These are phyloP conservation scores for Penicillium arizonense DNA, from an alignment of 495 filamentous ascomycete species.

Conservation along the genomic window DNA sequence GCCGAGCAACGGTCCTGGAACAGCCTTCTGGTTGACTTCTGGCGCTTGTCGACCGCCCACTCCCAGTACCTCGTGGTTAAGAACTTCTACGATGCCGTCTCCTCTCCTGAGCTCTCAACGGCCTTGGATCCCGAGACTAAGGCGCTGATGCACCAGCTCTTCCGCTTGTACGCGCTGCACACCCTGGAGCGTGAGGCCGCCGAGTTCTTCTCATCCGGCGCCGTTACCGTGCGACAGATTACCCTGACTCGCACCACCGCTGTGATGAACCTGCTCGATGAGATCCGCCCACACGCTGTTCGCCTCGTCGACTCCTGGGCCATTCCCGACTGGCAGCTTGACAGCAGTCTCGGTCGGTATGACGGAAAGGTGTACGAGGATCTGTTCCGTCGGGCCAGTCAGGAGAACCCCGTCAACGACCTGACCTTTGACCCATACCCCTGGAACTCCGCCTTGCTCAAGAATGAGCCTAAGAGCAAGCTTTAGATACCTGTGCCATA, in stretches of 20 bases:
- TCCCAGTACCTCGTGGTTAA: slow-evolving; percentile 69
- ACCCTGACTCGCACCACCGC: slow-evolving; percentile 56
- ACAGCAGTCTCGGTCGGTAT: slow-evolving; percentile 59
- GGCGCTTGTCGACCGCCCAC: slow-evolving; percentile 65
- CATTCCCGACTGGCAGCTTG: slow-evolving; percentile 69
- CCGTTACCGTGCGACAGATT: slow-evolving; percentile 64
- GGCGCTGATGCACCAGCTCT: slow-evolving; percentile 57
- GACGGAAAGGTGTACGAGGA: slow-evolving; percentile 71
- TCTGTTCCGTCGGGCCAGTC: slow-evolving; percentile 62
- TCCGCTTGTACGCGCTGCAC: slow-evolving; percentile 63
- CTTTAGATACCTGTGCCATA: slow-evolving; percentile 21
- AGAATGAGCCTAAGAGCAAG: slow-evolving; percentile 48
- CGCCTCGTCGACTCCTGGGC: slow-evolving; percentile 65
- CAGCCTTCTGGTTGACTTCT: slow-evolving; percentile 69
- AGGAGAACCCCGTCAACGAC: slow-evolving; percentile 66
- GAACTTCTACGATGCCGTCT: slow-evolving; percentile 69
- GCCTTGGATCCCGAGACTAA: slow-evolving; percentile 54
- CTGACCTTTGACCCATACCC: slow-evolving; percentile 68
- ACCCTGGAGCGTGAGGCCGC: slow-evolving; percentile 63
- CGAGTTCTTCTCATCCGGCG: slow-evolving; percentile 65
- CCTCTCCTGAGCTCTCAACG: slow-evolving; percentile 38
- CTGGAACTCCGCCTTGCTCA: slow-evolving; percentile 56
- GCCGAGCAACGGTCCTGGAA: slow-evolving; percentile 70
- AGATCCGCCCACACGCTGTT: slow-evolving; percentile 66
- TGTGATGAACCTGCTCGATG: slow-evolving; percentile 63